A percentile compares a stretch with the other conserved stretches of the same genome.
Evolutionary conservation across 495 filamentous ascomycete genomes (phyloP).

Genomic region (Penicillium flavigenum): DNA sequence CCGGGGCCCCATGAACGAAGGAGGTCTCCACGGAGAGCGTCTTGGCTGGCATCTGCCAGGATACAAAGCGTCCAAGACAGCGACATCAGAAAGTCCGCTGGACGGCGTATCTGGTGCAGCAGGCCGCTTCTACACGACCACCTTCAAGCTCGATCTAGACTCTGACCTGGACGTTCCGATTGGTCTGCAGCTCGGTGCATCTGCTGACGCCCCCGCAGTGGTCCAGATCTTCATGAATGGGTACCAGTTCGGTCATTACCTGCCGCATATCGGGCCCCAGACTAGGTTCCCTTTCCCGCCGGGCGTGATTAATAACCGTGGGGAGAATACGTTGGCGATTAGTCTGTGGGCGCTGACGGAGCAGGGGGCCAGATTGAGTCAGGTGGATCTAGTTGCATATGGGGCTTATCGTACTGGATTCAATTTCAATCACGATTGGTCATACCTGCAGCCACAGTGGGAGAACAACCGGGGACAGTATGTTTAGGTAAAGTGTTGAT

Average conservation of each 20-base stretch:
- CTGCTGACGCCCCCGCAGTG: constrained; percentile 28
- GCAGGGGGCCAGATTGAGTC: constrained; percentile 33
- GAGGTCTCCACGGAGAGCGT: constrained; percentile 63
- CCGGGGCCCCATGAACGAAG: constrained; percentile 73
- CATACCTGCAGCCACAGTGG: constrained; percentile 45
- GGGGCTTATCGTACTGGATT: constrained; percentile 45
- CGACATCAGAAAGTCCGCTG: constrained; percentile 39
- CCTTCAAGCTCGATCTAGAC: constrained; percentile 53
- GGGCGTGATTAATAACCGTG: constrained; percentile 48
- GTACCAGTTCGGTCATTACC: constrained; percentile 50
- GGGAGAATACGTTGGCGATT: constrained; percentile 45
- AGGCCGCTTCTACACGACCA: constrained; percentile 58
- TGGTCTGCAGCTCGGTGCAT: constrained; percentile 32
- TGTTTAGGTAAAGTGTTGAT: constrained; percentile 15
- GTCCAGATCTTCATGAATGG: constrained; percentile 46
- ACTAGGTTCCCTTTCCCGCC: constrained; percentile 50
- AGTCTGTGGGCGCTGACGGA: constrained; percentile 50
- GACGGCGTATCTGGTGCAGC: constrained; percentile 52
- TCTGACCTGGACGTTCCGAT: constrained; percentile 43
- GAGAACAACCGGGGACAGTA: constrained; percentile 34
- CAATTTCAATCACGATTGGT: constrained; percentile 45
- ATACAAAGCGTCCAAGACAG: constrained; percentile 45
- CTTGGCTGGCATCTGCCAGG: constrained; percentile 66
- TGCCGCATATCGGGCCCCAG: constrained; percentile 52
- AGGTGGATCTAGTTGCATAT: constrained; percentile 37